Evolutionary conservation across 2,329 filamentous ascomycete genomes (phyloP).

Genomic region (Phialophora verrucosa): DNA sequence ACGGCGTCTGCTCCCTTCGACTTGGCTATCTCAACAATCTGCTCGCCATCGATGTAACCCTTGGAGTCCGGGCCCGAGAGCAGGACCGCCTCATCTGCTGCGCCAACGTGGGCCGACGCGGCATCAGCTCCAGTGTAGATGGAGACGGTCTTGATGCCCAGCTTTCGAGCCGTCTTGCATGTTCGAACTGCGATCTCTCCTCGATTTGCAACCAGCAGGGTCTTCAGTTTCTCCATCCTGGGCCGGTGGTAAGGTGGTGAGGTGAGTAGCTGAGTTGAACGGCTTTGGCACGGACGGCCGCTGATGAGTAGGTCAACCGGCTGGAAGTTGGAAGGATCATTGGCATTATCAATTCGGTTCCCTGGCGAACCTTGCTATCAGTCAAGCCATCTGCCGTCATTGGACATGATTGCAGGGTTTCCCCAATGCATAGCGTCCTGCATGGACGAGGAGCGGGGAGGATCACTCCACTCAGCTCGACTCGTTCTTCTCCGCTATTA

Average conservation of each 20-base stretch:
- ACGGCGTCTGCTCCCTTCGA: constrained; percentile 60
- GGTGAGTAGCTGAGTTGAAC: not conserved
- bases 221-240: constrained; percentile 51
- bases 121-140: constrained; percentile 65
- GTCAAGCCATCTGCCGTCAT: constrained; percentile 11
- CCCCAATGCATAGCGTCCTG: constrained; percentile 3
- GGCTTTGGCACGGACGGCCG: constrained; percentile 1
- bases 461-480: constrained; percentile 3
- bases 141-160: constrained; percentile 60
- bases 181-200: constrained; percentile 64
- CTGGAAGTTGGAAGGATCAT: constrained; percentile 1
- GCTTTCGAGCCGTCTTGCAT: constrained; percentile 51
- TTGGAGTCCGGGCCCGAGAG: constrained; percentile 56
- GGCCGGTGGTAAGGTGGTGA: constrained; percentile 1
- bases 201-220: constrained; percentile 63
- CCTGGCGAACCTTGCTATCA: constrained; percentile 10
- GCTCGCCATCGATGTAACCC: constrained; percentile 50
- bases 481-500: constrained; percentile 30
- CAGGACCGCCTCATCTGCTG: constrained; percentile 60
- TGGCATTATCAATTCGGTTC: constrained; percentile 15
- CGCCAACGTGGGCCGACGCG: constrained; percentile 59
- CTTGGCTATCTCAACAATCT: constrained; percentile 59
- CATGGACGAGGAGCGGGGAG: constrained; percentile 16
- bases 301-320: not conserved
- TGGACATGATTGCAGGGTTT: constrained; percentile 21